phyloP scores from a whole-genome alignment of 495 filamentous ascomycete genomes.

The Haplographium delicatum region DNA sequence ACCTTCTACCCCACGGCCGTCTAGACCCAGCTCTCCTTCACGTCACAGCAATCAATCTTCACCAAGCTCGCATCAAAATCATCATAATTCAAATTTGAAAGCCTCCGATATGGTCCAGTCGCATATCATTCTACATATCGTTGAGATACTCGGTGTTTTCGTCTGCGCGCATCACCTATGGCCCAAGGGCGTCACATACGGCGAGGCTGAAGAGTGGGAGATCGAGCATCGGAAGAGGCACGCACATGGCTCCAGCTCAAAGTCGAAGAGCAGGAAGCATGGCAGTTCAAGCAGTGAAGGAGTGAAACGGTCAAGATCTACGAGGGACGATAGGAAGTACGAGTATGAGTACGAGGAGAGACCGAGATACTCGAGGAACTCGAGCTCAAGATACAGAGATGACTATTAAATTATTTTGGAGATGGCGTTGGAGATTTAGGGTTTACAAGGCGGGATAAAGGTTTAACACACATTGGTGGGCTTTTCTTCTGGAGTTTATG shows the following conservation, averaged over 20 bases:
- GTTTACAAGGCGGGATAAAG: too few relatives aligned
- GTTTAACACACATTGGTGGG: too few relatives aligned
- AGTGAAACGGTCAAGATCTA: background rate
- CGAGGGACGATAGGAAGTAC: conserved; percentile 2
- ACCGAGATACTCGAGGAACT: background rate
- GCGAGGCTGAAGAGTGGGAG: conserved; percentile 22
- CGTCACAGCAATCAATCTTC: background rate
- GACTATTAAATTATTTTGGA: too few relatives aligned
- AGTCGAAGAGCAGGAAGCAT: background rate
- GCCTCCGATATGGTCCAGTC: conserved; percentile 9
- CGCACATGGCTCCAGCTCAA: conserved; percentile 5
- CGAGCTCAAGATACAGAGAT: conserved; percentile 9
- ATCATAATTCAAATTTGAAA: background rate
- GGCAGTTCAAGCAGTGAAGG: conserved; percentile 1
- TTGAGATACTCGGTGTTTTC: conserved; percentile 17
- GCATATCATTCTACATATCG: conserved; percentile 10
- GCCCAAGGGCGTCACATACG: conserved; percentile 22
- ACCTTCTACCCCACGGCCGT: background rate
- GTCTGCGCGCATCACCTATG: conserved; percentile 17
- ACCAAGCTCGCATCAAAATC: background rate
- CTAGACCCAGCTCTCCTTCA: background rate
- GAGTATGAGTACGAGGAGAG: conserved; percentile 3
- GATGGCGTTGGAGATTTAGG: background rate
- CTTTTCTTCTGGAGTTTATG: too few relatives aligned
- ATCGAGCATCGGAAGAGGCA: conserved; percentile 8